Evolutionary conservation across 345 rosid species (phyloP).

Genomic region (Citrus reticulata): DNA sequence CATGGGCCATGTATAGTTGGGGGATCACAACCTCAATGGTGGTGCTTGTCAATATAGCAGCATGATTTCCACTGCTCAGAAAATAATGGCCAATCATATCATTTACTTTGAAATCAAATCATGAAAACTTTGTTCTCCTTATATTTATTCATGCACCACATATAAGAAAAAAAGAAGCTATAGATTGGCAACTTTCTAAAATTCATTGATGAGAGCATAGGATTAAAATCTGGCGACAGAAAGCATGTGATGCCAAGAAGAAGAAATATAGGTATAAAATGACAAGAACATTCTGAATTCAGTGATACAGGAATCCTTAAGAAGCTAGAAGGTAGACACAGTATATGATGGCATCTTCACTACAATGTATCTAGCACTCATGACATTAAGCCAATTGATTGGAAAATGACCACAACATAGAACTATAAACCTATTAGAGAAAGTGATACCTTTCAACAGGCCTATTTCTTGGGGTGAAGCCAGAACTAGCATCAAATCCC

Average conservation of each 20-base stretch:
- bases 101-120: background rate
- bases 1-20: slow-evolving; percentile 47
- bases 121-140: background rate
- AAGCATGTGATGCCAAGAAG: background rate
- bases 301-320: background rate
- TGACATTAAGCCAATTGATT: background rate
- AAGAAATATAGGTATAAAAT: background rate
- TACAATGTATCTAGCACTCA: background rate
- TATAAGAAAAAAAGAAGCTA: background rate
- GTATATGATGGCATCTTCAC: background rate
- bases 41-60: slow-evolving; percentile 27
- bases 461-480: slow-evolving; percentile 44
- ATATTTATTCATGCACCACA: background rate
- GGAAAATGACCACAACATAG: background rate
- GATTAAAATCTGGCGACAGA: background rate
- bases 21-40: slow-evolving; percentile 69
- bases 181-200: background rate
- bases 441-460: slow-evolving; percentile 47
- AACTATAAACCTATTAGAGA: background rate
- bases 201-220: background rate
- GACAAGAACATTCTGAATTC: background rate
- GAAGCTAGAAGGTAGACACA: no score
- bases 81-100: background rate
- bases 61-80: slow-evolving; percentile 45
- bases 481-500: slow-evolving; percentile 54